Base-by-base conservation (phyloP, 1,139 yeast genomes). In the Starmera stellimalicola region DNA sequence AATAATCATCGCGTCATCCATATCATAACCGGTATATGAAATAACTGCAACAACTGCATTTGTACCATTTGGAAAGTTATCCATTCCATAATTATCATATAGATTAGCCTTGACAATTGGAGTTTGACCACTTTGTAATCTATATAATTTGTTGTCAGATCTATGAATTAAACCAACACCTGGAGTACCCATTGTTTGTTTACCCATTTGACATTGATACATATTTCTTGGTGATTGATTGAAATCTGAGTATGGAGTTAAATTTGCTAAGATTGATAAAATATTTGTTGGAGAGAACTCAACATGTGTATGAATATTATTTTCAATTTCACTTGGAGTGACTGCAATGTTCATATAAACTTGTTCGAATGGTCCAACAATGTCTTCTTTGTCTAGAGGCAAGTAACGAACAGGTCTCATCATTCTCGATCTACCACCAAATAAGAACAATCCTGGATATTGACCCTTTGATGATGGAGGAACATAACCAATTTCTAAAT, bases 191-290 rank as follows among this genome's bases (percentile, higher is more conserved):
- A 91, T 91, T 17, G 99, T 91, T 68, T 91, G 99, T 65, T 91
- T 91, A 74, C 97, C 98, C 99, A 91, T 91, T 71, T 93, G 98
- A 67, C 99, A 91, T 65, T 91, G 99, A 59, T 91, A 91, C 98
- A 93, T 91, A 59, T 91, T 91, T 77, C 99, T 82, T 52, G 99
- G 99, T 24, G 97, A 87, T 67, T 91, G 99, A 61, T 91, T 91
- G 66, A 91, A 93, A 61, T 91, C 98, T 2, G 97, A 88, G 57
- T 85, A 91, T 45, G 98, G 98, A 1, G 98, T 91, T 65, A 91
- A 69, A 60, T 91, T 91, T 42, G 97, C 97, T 60, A 91, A 68
- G 48, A 91, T 91, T 15, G 96, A 85, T 48, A 91, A 68, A 39
- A 91, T 85, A 57, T 91, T 87, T 3, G 98, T 91, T 47, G 98